Evolutionary conservation across 2,329 filamentous ascomycete genomes (phyloP).

Genomic region (Neonectria ditissima): DNA sequence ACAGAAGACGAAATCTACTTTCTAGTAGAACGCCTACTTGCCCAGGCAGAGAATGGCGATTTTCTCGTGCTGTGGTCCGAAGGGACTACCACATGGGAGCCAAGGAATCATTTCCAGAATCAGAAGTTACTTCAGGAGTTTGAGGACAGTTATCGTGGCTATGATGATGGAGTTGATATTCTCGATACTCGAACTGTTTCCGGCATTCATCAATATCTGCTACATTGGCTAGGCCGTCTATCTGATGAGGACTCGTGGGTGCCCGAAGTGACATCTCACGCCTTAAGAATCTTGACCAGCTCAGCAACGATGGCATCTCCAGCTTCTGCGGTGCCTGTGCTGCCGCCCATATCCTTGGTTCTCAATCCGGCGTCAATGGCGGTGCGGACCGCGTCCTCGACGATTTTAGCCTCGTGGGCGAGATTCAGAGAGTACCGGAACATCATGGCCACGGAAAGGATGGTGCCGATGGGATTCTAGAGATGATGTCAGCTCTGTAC

Average conservation of each 20-base stretch:
- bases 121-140: no score
- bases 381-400: slow-evolving; percentile 82
- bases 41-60: no score
- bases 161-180: no score
- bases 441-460: slow-evolving; percentile 93
- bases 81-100: no score
- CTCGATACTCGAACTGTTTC: slow-evolving; percentile 1
- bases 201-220: neutral
- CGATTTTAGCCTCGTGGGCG: slow-evolving; percentile 77
- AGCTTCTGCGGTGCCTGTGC: slow-evolving; percentile 74
- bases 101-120: no score
- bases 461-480: slow-evolving; percentile 77
- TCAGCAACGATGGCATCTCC: slow-evolving; percentile 78
- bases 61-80: no score
- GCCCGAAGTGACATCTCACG: slow-evolving; percentile 23
- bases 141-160: no score
- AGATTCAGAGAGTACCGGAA: slow-evolving; percentile 87
- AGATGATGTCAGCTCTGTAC: slow-evolving; percentile 30
- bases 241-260: slow-evolving; percentile 1
- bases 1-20: no score
- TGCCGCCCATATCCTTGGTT: slow-evolving; percentile 87
- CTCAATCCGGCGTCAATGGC: slow-evolving; percentile 81
- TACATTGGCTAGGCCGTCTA: neutral
- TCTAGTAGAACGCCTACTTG: no score
- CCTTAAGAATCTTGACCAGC: slow-evolving; percentile 33